Conservation (phyloP, 1,284 basidiomycete species). For the Ustilago nuda region DNA sequence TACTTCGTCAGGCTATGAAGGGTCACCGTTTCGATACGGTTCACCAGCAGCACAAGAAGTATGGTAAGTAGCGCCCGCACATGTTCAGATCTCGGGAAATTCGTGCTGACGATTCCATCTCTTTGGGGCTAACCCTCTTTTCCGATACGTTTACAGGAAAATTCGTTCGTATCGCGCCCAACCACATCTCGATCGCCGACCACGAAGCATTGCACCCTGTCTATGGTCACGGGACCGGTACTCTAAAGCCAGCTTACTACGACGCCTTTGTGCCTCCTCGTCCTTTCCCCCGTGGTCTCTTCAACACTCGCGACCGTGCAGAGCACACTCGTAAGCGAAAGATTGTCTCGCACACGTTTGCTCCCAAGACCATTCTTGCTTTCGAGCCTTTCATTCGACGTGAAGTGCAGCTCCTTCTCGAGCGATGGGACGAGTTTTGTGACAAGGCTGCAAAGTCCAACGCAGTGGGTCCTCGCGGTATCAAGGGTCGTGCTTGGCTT, state of each 20-base stretch:
- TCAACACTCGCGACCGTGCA: constrained; percentile 83
- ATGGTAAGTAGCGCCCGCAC: constrained; percentile 73
- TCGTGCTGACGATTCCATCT: not conserved
- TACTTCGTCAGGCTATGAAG: constrained; percentile 76
- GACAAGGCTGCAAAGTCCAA: constrained; percentile 48
- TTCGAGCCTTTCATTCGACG: constrained; percentile 65
- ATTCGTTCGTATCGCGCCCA: constrained; percentile 86
- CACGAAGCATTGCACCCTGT: constrained; percentile 67
- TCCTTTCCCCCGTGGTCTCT: constrained; percentile 73
- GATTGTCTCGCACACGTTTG: constrained; percentile 85
- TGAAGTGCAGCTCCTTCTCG: constrained; percentile 59
- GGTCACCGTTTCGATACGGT: constrained; percentile 83
- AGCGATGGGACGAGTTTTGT: constrained; percentile 62
- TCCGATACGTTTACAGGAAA: constrained; percentile 60
- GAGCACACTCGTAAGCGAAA: constrained; percentile 91
- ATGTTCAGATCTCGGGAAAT: too few species aligned
- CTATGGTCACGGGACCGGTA: constrained; percentile 58
- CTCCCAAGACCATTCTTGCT: constrained; percentile 70
- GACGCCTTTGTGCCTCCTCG: constrained; percentile 76
- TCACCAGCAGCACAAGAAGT: constrained; percentile 80
- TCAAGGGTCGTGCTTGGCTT: constrained; percentile 61
- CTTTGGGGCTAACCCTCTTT: not conserved
- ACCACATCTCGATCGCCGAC: constrained; percentile 84
- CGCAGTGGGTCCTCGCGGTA: constrained; percentile 48
- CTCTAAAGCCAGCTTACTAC: constrained; percentile 73